These are phyloP conservation scores for Mycena sp. DNA, from an alignment of 1,284 basidiomycete genomes.

Conservation along the genomic window DNA sequence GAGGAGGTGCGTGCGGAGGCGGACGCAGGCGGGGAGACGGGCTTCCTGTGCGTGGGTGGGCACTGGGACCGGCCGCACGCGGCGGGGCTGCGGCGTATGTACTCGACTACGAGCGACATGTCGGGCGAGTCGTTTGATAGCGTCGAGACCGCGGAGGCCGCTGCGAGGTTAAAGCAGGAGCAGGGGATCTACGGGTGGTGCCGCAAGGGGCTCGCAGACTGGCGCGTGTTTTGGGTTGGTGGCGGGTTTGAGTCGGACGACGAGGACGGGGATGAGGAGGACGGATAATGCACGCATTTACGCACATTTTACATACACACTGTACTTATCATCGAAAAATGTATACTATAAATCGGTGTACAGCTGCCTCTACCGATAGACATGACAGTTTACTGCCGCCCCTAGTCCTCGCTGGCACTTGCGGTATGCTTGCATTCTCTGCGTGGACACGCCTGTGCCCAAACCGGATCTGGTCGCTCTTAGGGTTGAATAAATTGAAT, in stretches of 20 bases:
- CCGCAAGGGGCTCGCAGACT: conserved; percentile 73
- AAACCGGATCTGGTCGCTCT: no score
- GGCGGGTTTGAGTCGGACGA: conserved; percentile 47
- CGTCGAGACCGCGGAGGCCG: conserved; percentile 60
- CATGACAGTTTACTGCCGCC: no score
- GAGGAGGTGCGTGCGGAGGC: conserved; percentile 63
- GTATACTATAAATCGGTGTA: conserved; percentile 4
- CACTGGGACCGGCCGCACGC: conserved; percentile 67
- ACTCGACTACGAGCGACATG: conserved; percentile 52
- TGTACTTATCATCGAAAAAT: conserved; percentile 16
- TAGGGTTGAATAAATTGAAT: no score
- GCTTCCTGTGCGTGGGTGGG: conserved; percentile 71
- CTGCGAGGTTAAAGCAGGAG: conserved; percentile 55
- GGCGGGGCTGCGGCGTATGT: conserved; percentile 44
- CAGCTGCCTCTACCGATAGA: background rate
- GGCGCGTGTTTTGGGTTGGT: conserved; percentile 82
- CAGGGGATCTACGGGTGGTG: conserved; percentile 80
- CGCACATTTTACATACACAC: background rate
- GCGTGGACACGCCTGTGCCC: no score
- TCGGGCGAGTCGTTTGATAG: conserved; percentile 58
- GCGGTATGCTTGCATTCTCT: no score
- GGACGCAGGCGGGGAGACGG: conserved; percentile 71
- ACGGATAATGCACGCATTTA: no score
- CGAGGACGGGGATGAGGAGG: background rate
- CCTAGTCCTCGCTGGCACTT: no score